A percentile compares a stretch with the other conserved stretches of the same genome.
Evolutionary conservation across 2,329 filamentous ascomycete species (phyloP).

Genomic region (Cladosporium colombiae): DNA sequence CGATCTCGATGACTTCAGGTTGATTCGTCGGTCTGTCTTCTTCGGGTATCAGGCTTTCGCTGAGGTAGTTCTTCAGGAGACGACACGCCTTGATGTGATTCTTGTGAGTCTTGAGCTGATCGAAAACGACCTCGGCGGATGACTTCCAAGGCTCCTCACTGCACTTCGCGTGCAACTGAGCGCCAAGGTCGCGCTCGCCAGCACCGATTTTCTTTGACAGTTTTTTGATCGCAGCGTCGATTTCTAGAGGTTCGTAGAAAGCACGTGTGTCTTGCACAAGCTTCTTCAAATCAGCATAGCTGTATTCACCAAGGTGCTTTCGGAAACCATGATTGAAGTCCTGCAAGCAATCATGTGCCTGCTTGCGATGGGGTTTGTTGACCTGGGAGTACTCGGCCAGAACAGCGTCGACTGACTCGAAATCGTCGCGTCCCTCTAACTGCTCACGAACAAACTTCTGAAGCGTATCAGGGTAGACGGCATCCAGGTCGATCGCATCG

Average conservation of each 20-base stretch:
- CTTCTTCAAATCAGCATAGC: not conserved
- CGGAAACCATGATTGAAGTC: slow-evolving; percentile 1
- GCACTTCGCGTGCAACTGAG: not conserved
- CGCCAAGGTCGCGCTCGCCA: not conserved
- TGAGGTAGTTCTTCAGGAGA: not conserved
- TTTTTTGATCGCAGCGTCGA: not conserved
- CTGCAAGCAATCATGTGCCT: not conserved
- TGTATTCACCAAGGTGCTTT: slow-evolving; percentile 8
- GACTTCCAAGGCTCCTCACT: slow-evolving; percentile 13
- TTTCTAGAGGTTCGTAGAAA: slow-evolving; percentile 1
- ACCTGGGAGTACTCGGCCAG: not conserved
- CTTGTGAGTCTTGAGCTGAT: slow-evolving; percentile 5
- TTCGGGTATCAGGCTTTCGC: slow-evolving; percentile 1
- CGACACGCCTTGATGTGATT: not conserved
- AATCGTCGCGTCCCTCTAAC: not conserved
- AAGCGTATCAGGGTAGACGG: slow-evolving; percentile 7
- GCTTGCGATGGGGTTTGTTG: slow-evolving; percentile 1
- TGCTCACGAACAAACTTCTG: slow-evolving; percentile 13
- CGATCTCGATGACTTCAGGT: not conserved
- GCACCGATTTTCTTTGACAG: not conserved
- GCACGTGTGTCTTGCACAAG: slow-evolving; percentile 2
- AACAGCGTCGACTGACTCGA: slow-evolving; percentile 14
- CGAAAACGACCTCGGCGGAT: slow-evolving; percentile 3
- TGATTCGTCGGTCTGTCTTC: not conserved
- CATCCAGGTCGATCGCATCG: slow-evolving; percentile 4